These are phyloP conservation scores for Endoconidiophora laricicola DNA, from an alignment of 2,329 filamentous ascomycete genomes.

Conservation along the genomic window DNA sequence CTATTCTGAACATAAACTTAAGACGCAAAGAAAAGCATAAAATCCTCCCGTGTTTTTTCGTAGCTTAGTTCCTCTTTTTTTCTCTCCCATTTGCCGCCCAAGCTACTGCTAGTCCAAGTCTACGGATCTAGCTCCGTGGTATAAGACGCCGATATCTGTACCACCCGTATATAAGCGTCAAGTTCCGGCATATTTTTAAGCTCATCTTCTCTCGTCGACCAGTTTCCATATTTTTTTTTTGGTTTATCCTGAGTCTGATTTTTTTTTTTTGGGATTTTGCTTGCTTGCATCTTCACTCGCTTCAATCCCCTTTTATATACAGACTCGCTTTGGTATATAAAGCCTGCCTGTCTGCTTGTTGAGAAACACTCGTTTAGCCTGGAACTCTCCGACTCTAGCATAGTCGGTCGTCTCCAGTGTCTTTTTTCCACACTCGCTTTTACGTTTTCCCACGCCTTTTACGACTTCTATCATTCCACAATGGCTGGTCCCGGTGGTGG, in stretches of 20 bases:
- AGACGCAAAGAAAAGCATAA: too few relatives aligned
- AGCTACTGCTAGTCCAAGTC: too few relatives aligned
- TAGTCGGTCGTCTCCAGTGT: neutral
- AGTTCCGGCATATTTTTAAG: too few relatives aligned
- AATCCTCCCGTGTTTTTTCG: too few relatives aligned
- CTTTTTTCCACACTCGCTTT: neutral
- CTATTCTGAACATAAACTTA: too few relatives aligned
- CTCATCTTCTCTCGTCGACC: too few relatives aligned
- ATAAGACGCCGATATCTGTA: too few relatives aligned
- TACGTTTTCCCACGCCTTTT: conserved; percentile 3
- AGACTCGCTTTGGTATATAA: neutral
- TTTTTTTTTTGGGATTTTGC: neutral
- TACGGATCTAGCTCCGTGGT: too few relatives aligned
- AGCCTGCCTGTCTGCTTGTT: too few relatives aligned
- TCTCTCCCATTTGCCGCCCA: too few relatives aligned
- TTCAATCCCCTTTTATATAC: conserved; percentile 2
- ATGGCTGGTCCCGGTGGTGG: conserved; percentile 94
- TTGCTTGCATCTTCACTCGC: neutral
- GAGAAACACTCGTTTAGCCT: conserved; percentile 1
- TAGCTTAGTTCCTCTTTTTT: neutral
- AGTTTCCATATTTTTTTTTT: neutral
- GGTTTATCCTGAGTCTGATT: neutral
- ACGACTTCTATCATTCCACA: conserved; percentile 17
- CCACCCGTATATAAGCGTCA: too few relatives aligned
- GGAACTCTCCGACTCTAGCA: neutral